Evolutionary conservation across 2,329 filamentous ascomycete species (phyloP).

Genomic region (Fusarium falciforme): DNA sequence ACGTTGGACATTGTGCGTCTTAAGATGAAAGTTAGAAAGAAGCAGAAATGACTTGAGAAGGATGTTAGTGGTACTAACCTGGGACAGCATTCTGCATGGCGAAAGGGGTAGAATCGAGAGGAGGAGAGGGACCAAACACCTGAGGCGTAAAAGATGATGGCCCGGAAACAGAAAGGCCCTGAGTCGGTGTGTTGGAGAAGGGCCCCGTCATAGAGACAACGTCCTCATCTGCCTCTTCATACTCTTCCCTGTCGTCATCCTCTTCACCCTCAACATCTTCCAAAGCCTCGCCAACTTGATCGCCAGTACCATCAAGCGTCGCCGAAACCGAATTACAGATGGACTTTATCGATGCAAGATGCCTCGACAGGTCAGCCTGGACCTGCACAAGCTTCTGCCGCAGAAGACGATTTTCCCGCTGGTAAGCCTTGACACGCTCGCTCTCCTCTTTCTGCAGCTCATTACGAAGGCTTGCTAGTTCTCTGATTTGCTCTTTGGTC

Average conservation of each 20-base stretch:
- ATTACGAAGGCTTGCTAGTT: conserved; percentile 40
- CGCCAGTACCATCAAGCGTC: conserved; percentile 36
- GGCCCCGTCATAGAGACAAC: background rate
- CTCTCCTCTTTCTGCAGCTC: conserved; percentile 35
- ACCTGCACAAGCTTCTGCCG: conserved; percentile 46
- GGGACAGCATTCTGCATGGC: background rate
- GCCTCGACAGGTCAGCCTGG: conserved; percentile 39
- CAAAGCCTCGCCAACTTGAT: background rate
- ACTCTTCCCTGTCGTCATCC: background rate
- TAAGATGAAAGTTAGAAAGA: background rate
- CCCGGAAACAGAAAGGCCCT: background rate
- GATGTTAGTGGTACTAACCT: background rate
- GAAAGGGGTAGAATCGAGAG: background rate
- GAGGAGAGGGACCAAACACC: conserved; percentile 5
- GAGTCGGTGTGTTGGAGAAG: background rate
- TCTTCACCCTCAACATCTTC: background rate
- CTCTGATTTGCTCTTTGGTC: conserved; percentile 44
- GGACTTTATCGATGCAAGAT: conserved; percentile 41
- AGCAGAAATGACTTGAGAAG: fast-evolving
- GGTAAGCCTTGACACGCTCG: conserved; percentile 39
- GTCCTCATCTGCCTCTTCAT: background rate
- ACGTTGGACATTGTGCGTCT: background rate
- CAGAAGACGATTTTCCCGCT: conserved; percentile 43
- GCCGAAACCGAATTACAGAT: conserved; percentile 40
- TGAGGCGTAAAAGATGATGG: background rate